Evolutionary conservation across 176 grass and related monocot species (phyloP), one percentile per base, ranked within the genome.

Genomic region (Typha latifolia): DNA sequence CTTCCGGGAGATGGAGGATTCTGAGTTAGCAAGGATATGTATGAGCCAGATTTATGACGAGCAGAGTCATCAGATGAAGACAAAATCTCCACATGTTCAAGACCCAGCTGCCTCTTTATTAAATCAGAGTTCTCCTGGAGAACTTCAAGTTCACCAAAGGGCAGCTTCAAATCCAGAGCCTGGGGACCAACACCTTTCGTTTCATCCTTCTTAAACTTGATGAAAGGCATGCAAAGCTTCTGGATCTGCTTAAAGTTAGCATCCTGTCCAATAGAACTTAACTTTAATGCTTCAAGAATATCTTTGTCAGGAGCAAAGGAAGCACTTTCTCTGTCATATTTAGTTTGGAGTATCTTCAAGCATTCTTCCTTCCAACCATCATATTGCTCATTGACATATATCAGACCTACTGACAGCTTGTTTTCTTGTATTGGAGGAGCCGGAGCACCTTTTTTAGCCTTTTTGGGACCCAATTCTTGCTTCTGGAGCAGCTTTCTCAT

Each of bases 351-450:
- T 76, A 89, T 87, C 74, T 49, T 70, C 70, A 94, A 66, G 21
- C 82, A 94, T 55, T 84, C 76, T 18, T 87, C 82, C 82, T 95
- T 95, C 82, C 90, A 95, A 37, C 90, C 90, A 70, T 89, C 74
- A 47, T 81, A 95, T 62, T 81, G 67, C 21, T 95, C 90, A 48
- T 86, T 86, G 19, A 85, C 79, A 62, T 83, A 94, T 61, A 94
- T 70, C 14, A 94, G 67, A 23, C 82, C 79, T 61, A 88, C 32
- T 8, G 73, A 81, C 8, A 81, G 52, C 75, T 86, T 95, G 14
- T 76, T 85, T 65, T 69, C 75, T 16, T 61, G 80, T 62, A 73
- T 43, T 59, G 73, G 34, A 62, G 85, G 19, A 66, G 70, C 62
- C n/a, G 74, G 59, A 68, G 21, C 66, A 64, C 85, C 85, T 62